Evolutionary conservation across 2,329 filamentous ascomycete species (phyloP).

Genomic region (Geosmithia putterillii): DNA sequence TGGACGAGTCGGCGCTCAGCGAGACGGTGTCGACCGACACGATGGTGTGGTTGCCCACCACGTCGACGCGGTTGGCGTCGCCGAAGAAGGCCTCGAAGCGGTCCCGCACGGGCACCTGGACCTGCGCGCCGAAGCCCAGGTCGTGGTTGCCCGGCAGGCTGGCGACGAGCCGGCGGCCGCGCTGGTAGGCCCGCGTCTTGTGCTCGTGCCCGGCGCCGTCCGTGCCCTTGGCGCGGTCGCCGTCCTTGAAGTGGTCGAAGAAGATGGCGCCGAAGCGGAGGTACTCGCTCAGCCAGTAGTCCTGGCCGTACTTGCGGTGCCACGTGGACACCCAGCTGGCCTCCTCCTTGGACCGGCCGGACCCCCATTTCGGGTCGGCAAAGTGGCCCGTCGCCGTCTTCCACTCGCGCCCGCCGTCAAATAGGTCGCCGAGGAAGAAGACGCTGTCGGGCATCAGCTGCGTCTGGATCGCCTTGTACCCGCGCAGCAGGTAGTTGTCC

Average conservation of each 20-base stretch:
- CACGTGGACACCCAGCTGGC: slow-evolving; percentile 47
- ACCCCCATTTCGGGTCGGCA: slow-evolving; percentile 46
- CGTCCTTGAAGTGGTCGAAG: slow-evolving; percentile 53
- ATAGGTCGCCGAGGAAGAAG: slow-evolving; percentile 86
- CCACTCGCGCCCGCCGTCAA: slow-evolving; percentile 95
- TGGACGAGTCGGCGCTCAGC: slow-evolving; percentile 56
- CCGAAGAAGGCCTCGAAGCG: slow-evolving; percentile 85
- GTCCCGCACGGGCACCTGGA: slow-evolving; percentile 68
- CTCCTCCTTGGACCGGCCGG: slow-evolving; percentile 37
- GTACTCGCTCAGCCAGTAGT: slow-evolving; percentile 82
- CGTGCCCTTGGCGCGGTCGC: slow-evolving; percentile 37
- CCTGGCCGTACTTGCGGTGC: slow-evolving; percentile 64
- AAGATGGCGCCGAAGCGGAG: slow-evolving; percentile 79
- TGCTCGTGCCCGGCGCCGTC: too few species aligned
- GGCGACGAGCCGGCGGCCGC: slow-evolving; percentile 66
- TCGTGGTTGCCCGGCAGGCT: slow-evolving; percentile 93
- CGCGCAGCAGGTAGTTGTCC: slow-evolving; percentile 79
- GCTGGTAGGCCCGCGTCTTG: slow-evolving; percentile 35
- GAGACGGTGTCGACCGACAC: slow-evolving; percentile 86
- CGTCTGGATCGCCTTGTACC: slow-evolving; percentile 67
- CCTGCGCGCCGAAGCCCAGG: slow-evolving; percentile 75
- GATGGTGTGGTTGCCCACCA: slow-evolving; percentile 90
- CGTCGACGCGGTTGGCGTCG: slow-evolving; percentile 78
- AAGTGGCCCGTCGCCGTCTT: slow-evolving; percentile 53
- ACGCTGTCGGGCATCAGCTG: slow-evolving; percentile 73